phyloP scores from a whole-genome alignment of 1,284 basidiomycete species.

The Pseudozyma hubeiensis region DNA sequence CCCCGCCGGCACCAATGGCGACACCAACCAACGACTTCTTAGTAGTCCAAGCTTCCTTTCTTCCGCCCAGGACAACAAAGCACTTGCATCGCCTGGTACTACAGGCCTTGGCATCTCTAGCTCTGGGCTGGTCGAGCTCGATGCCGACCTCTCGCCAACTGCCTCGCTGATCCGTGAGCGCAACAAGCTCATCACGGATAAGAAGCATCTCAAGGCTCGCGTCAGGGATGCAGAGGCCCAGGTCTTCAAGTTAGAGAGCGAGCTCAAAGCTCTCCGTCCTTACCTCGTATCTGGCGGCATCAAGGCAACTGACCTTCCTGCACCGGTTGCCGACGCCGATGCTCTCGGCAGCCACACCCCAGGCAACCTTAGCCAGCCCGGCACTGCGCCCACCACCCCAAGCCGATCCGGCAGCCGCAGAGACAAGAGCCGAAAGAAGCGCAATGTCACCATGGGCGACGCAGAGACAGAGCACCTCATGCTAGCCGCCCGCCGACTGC shows the following conservation, averaged over 20 bases:
- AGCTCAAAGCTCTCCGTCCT: conserved; percentile 61
- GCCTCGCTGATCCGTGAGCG: conserved; percentile 59
- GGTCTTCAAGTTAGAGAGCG: conserved; percentile 61
- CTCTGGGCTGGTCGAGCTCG: conserved; percentile 29
- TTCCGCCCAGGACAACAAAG: conserved; percentile 14
- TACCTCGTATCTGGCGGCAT: conserved; percentile 57
- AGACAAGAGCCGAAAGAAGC: conserved; percentile 48
- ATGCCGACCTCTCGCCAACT: conserved; percentile 42
- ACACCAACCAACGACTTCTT: conserved; percentile 23
- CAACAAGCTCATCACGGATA: conserved; percentile 66
- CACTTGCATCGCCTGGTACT: conserved; percentile 13
- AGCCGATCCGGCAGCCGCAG: conserved; percentile 47
- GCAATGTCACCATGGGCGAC: conserved; percentile 68
- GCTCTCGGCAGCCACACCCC: conserved; percentile 15
- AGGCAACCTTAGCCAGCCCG: conserved; percentile 23
- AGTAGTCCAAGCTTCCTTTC: conserved; percentile 38
- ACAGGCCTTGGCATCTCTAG: conserved; percentile 44
- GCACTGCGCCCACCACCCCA: conserved; percentile 45
- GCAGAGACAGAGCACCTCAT: conserved; percentile 70
- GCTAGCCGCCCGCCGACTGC: conserved; percentile 67
- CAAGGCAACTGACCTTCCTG: conserved; percentile 28
- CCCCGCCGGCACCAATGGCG: conserved; percentile 3
- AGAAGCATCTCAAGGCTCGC: conserved; percentile 62
- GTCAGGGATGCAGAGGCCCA: conserved; percentile 65
- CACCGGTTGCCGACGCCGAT: conserved; percentile 10